These are phyloP conservation scores for Raffaelea arxii DNA, from an alignment of 2,329 filamentous ascomycete species.

Conservation along the genomic window DNA sequence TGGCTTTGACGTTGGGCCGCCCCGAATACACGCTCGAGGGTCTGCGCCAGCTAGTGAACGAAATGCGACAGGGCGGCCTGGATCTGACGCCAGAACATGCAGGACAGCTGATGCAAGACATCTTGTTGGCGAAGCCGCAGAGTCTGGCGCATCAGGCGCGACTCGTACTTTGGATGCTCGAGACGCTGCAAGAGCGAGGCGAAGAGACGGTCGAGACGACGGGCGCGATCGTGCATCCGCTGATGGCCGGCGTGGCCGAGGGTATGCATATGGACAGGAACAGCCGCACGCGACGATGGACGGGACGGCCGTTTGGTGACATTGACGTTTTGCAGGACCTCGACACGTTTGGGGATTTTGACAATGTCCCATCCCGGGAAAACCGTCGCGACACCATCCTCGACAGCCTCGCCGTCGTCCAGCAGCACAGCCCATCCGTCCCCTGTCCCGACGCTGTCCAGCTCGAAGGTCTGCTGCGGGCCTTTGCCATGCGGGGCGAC, in stretches of 20 bases:
- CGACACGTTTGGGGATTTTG: background rate
- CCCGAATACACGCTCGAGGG: slow-evolving; percentile 9
- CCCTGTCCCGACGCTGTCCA: slow-evolving; percentile 27
- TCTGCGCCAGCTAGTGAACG: slow-evolving; percentile 20
- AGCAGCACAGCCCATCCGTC: slow-evolving; percentile 34
- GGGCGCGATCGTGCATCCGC: too few relatives aligned
- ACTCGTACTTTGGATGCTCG: slow-evolving; percentile 32
- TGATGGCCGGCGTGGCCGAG: slow-evolving; percentile 39
- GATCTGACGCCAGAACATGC: slow-evolving; percentile 25
- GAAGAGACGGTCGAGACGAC: slow-evolving; percentile 30
- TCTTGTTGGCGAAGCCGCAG: slow-evolving; percentile 22
- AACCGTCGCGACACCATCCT: background rate
- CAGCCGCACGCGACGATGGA: slow-evolving; percentile 22
- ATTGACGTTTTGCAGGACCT: background rate
- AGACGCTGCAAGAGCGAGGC: slow-evolving; percentile 35
- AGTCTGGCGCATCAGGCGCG: slow-evolving; percentile 9
- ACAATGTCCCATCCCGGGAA: background rate
- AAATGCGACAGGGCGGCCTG: slow-evolving; percentile 29
- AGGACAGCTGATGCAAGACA: slow-evolving; percentile 26
- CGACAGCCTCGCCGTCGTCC: slow-evolving; percentile 11
- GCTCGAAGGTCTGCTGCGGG: slow-evolving; percentile 31
- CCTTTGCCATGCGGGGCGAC: slow-evolving; percentile 35
- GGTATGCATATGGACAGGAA: slow-evolving; percentile 23
- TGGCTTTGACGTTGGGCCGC: slow-evolving; percentile 13
- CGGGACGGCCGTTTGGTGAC: slow-evolving; percentile 3